Percentiles rank a stretch among this genome's conserved stretches.
These are phyloP conservation scores for Arthrobotrys sphaeroides DNA, from an alignment of 2,329 filamentous ascomycete genomes.

Conservation along the genomic window DNA sequence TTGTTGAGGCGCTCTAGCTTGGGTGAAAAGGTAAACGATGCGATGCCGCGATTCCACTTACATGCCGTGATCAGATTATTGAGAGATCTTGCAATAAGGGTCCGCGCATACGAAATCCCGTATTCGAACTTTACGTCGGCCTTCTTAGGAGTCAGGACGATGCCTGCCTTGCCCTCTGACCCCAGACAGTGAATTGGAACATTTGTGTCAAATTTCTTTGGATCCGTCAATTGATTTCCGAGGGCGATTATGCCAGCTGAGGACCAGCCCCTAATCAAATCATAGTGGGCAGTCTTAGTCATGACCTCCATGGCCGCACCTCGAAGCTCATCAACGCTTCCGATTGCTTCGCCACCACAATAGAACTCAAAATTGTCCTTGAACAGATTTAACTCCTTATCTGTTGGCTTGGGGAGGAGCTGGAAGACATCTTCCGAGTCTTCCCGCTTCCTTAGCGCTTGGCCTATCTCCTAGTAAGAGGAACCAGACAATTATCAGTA, in stretches of 20 bases:
- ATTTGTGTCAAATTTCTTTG: constrained; percentile 5
- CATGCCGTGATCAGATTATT: not conserved
- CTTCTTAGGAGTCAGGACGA: not conserved
- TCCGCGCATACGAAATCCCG: not conserved
- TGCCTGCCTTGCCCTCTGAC: not conserved
- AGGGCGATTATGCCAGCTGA: constrained; percentile 19
- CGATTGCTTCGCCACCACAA: not conserved
- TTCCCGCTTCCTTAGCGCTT: not conserved
- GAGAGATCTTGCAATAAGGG: not conserved
- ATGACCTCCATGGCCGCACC: not conserved
- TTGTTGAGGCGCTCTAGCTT: not conserved
- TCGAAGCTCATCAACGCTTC: constrained; percentile 1
- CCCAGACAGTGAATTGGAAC: constrained; percentile 18
- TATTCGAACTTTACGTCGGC: not conserved
- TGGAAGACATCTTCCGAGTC: not conserved
- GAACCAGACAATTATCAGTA: not conserved
- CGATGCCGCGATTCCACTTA: not conserved
- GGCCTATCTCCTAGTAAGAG: not conserved
- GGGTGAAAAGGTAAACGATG: not conserved
- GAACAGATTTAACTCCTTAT: constrained; percentile 8
- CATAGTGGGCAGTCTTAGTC: not conserved
- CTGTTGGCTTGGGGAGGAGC: not conserved
- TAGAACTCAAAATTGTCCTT: not conserved
- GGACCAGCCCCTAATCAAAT: constrained; percentile 26
- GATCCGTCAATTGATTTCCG: not conserved